Evolutionary conservation across 345 rosid species (phyloP), one percentile per base, ranked within the genome.

Genomic region (Geranium brycei): DNA sequence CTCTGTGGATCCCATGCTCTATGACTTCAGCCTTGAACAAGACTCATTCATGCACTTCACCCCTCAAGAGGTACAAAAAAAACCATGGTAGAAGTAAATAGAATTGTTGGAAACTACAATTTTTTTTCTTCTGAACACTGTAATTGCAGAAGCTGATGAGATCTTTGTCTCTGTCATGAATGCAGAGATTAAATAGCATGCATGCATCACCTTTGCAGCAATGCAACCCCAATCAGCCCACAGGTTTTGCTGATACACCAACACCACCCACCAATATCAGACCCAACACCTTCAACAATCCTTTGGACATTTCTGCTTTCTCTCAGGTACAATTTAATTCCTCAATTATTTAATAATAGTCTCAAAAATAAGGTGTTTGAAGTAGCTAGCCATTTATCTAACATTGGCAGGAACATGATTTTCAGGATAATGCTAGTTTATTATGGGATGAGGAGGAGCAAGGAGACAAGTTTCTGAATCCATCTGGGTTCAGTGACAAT

Each of bases 371-470:
- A 35, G 41, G 41, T 1, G 0, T 35, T 35, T 35, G 41, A 35
- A 35, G 10, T 35, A 35, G 41, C 41, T 35, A 35, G 41, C 41
- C 5, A 35, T 35, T 35, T 35, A 4, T 35, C 41, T 35, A 35
- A 35, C 41, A 4, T 12, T 53, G 5, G 17, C 57, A 6, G 67
- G 66, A 13, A 59, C 68, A 69, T 75, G 73, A 56, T 66, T 75
- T 70, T 77, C 82, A 81, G 81, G 85, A 70, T 62, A 68, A 65
- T 71, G 75, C 65, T 8, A 58, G 65, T 69, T 57, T 69, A 64
- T 15, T 80, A 60, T 83, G 83, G 88, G 84, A 78, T 67, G 79
- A 69, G 60, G 90, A 77, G 12, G 86, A 77, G 58, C 79, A 76
- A 71, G 77, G 74, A 71, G 83, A 79, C 69, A 76, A 74, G 62